A percentile compares a stretch with the other conserved stretches of the same genome.
Evolutionary conservation across 768 basidiomycete species (phyloP).

Genomic region (Podaxis sp.): DNA sequence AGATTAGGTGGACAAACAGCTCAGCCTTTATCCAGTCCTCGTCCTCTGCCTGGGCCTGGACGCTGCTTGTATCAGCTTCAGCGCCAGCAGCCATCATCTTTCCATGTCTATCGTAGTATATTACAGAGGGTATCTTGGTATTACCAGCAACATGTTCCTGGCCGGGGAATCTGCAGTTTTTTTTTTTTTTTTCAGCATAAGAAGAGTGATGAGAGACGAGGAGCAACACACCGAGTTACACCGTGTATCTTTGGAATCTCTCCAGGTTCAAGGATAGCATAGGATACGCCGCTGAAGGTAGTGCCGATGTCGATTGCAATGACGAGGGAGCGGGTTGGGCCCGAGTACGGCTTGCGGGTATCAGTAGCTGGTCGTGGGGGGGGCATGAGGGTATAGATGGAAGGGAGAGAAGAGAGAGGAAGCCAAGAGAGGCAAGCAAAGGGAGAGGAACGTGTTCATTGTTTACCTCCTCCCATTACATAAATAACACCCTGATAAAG

Average conservation of each 20-base stretch:
- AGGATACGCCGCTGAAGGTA: constrained; percentile 80
- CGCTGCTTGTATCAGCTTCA: constrained; percentile 62
- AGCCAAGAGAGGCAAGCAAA: neutral
- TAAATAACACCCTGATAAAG: neutral
- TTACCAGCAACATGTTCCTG: constrained; percentile 86
- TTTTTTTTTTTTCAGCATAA: constrained; percentile 7
- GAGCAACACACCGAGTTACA: constrained; percentile 58
- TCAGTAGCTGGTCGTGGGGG: constrained; percentile 51
- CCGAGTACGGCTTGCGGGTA: constrained; percentile 71
- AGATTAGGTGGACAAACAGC: constrained; percentile 42
- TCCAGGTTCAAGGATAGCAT: constrained; percentile 77
- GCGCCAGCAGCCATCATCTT: constrained; percentile 70
- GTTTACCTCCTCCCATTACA: constrained; percentile 1
- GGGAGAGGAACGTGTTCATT: constrained; percentile 4
- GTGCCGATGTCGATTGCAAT: constrained; percentile 82
- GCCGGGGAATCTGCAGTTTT: constrained; percentile 60
- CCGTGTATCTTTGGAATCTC: constrained; percentile 80
- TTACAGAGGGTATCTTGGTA: constrained; percentile 75
- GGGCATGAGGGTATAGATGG: constrained; percentile 16
- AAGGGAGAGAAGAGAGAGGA: neutral
- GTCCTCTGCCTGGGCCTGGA: constrained; percentile 66
- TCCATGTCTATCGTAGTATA: constrained; percentile 69
- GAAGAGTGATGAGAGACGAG: neutral
- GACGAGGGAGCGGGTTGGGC: constrained; percentile 59
- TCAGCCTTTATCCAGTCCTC: constrained; percentile 75